phyloP scores from a whole-genome alignment of 108 stramenopile genomes.

The Nannochloropsis gaditana region DNA sequence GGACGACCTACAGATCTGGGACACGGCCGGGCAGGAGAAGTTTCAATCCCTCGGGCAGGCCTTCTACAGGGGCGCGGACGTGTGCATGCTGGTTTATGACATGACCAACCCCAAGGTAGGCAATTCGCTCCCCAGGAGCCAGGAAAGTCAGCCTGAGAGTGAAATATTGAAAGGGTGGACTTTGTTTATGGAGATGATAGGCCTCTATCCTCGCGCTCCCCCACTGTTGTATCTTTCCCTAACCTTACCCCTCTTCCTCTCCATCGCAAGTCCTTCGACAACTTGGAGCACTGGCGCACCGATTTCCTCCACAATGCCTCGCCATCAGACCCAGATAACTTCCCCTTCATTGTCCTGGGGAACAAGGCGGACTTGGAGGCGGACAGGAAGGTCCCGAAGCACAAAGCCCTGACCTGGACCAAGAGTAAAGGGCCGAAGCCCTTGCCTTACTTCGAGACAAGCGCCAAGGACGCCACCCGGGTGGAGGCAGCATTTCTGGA shows the following conservation, averaged over 20 bases:
- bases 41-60: constrained; percentile 91
- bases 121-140: background rate
- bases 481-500: constrained; percentile 85
- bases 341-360: constrained; percentile 92
- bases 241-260: background rate
- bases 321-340: constrained; percentile 60
- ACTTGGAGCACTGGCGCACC: constrained; percentile 83
- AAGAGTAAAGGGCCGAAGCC: constrained; percentile 51
- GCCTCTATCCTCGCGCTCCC: background rate
- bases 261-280: constrained; percentile 67
- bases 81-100: constrained; percentile 93
- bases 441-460: constrained; percentile 86
- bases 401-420: constrained; percentile 44
- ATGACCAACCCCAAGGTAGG: constrained; percentile 73
- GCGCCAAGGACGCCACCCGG: constrained; percentile 84
- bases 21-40: constrained; percentile 96
- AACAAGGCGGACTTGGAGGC: constrained; percentile 83
- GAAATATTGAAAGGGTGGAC: background rate
- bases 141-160: background rate
- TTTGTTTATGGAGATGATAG: background rate
- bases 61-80: constrained; percentile 97
- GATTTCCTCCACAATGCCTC: constrained; percentile 67
- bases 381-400: constrained; percentile 48
- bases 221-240: background rate
- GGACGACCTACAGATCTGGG: constrained; percentile 78